Base-by-base conservation (phyloP, 202 grass and related monocot species). In the Sporobolus alterniflorus region DNA sequence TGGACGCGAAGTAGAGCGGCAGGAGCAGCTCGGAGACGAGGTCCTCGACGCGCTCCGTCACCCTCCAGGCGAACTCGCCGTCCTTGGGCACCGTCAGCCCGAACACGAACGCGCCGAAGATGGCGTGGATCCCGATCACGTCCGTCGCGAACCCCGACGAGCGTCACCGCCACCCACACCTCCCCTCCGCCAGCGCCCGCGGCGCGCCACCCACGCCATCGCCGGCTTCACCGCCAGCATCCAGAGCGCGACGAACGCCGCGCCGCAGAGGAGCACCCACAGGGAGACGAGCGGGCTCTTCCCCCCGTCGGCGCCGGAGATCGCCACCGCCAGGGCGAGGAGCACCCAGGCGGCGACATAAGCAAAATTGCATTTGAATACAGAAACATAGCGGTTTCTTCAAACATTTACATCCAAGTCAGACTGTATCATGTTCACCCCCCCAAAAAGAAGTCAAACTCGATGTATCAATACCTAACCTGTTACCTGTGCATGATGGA, bases 21-120 rank as follows among this genome's bases (percentile, higher is more conserved):
- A 98, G 55, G 0, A 98, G 86, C 51, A 98, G 86, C 34, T 89
- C 90, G 17, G 88, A 82, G 15, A 98, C 90, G 3, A 98, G 82
- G 87, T 98, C 95, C 86, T 98, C 95, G 9, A 98, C 78, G 3
- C 92, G 25, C 77, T 94, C 95, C 39, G 91, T 94, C n/a, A 98
- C 69, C 1, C 85, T 24, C 0, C 82, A 75, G 0, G 92, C 89
- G 82, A 98, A 90, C n/a, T 67, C 73, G 0, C 90, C 95, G 7
- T 92, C 88, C 78, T 94, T 98, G 47, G 95, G 92, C 61, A 98
- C 89, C 6, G 82, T 89, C 3, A 98, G 70, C 4, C 95, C 92
- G 72, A 94, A 98, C 5, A 94, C 90, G 80, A 98, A 98, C 3
- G 84, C 95, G 5, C 92, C 92, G 62, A 98, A 98, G 84, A 93